Conservation (phyloP, 495 filamentous ascomycete species). For the Tetracladium setigerum region DNA sequence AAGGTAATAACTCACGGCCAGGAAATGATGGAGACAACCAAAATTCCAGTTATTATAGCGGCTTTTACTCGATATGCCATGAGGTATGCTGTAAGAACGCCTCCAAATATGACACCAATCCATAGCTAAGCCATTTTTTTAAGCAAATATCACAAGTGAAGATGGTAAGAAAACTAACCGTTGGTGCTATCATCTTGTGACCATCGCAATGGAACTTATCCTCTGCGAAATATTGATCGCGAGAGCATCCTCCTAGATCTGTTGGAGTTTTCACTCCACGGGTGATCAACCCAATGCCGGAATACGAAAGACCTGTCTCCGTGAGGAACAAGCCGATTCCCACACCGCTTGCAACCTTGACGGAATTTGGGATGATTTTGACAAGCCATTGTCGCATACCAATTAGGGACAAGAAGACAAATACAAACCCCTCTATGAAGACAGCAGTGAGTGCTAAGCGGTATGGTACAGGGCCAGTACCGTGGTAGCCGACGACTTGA, state of each 20-base stretch:
- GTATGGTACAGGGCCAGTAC: constrained; percentile 59
- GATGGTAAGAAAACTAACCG: constrained; percentile 27
- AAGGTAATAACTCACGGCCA: constrained; percentile 51
- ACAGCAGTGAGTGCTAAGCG: constrained; percentile 69
- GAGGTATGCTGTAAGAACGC: constrained; percentile 63
- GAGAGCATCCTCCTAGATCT: constrained; percentile 58
- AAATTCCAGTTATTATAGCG: constrained; percentile 76
- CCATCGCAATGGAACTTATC: constrained; percentile 28
- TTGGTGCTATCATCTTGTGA: constrained; percentile 61
- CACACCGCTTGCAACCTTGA: constrained; percentile 74
- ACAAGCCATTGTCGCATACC: constrained; percentile 83
- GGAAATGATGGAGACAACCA: constrained; percentile 70
- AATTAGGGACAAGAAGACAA: constrained; percentile 56
- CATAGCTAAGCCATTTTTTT: constrained; percentile 45
- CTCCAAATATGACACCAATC: constrained; percentile 74
- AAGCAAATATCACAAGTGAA: too few relatives aligned
- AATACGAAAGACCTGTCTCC: constrained; percentile 65
- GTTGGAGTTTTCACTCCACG: constrained; percentile 50
- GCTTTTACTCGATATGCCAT: constrained; percentile 78
- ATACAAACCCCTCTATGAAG: constrained; percentile 69
- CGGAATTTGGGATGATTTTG: constrained; percentile 65
- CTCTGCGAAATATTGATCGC: constrained; percentile 26
- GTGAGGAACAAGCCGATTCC: constrained; percentile 77
- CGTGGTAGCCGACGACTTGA: constrained; percentile 71
- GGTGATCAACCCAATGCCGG: constrained; percentile 71